A percentile compares a stretch with the other conserved stretches of the same genome.
These are phyloP conservation scores for Microthyrium microscopicum DNA, from an alignment of 2,329 filamentous ascomycete genomes.

Conservation along the genomic window DNA sequence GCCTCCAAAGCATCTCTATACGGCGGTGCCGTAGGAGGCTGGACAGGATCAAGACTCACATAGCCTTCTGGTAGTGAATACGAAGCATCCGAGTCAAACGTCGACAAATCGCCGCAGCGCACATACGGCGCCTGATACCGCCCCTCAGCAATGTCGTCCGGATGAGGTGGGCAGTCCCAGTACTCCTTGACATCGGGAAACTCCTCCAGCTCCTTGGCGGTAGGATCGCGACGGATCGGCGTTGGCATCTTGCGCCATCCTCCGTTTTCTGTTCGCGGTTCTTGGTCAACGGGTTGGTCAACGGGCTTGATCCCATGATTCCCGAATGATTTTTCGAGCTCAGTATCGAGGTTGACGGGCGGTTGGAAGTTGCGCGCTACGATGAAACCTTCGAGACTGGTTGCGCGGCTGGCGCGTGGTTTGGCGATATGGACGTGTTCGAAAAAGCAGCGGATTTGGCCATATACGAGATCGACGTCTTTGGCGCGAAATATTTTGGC, in stretches of 20 bases:
- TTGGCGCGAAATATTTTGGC: slow-evolving; percentile 94
- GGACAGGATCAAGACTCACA: slow-evolving; percentile 76
- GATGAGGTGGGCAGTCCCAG: too few relatives aligned
- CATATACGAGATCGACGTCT: slow-evolving; percentile 90
- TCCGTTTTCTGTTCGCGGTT: slow-evolving; percentile 19
- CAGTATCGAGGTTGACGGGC: slow-evolving; percentile 58
- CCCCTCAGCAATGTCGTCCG: slow-evolving; percentile 19
- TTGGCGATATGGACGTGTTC: slow-evolving; percentile 79
- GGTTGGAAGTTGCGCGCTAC: slow-evolving; percentile 83
- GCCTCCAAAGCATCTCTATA: slow-evolving; percentile 85
- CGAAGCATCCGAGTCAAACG: slow-evolving; percentile 90
- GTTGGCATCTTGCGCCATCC: too few relatives aligned
- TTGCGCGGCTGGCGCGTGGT: slow-evolving; percentile 83
- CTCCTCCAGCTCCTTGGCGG: slow-evolving; percentile 19
- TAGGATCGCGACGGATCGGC: too few relatives aligned
- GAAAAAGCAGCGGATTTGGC: slow-evolving; percentile 86
- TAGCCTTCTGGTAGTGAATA: slow-evolving; percentile 78
- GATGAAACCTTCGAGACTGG: slow-evolving; percentile 91
- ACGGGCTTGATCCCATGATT: slow-evolving; percentile 34
- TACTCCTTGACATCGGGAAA: too few relatives aligned
- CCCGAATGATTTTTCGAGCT: slow-evolving; percentile 58
- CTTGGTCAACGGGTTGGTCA: background rate
- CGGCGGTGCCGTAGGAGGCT: slow-evolving; percentile 87
- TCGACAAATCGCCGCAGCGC: slow-evolving; percentile 88
- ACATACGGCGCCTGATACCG: slow-evolving; percentile 91